These are phyloP conservation scores for Tritrichomonas foetus DNA, from an alignment of 208 protist genomes.

Conservation along the genomic window DNA sequence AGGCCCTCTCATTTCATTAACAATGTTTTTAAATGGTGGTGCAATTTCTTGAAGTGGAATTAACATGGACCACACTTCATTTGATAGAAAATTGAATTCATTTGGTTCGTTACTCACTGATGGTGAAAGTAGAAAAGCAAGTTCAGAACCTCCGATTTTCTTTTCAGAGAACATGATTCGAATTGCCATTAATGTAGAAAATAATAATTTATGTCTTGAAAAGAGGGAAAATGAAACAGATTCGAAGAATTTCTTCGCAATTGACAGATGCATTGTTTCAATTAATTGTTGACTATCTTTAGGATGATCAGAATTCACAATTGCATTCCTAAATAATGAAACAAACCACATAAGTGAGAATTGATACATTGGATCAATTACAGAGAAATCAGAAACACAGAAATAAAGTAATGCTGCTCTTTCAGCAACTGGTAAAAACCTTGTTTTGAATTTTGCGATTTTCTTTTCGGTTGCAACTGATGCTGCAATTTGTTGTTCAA, in stretches of 20 bases:
- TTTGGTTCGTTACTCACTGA: background rate
- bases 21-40: background rate
- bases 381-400: constrained; percentile 86
- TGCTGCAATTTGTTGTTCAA: constrained; percentile 77
- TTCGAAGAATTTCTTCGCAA: background rate
- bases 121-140: constrained; percentile 54
- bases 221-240: constrained; percentile 76
- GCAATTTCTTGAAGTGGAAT: background rate
- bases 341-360: constrained; percentile 96
- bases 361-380: constrained; percentile 97
- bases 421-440: constrained; percentile 82
- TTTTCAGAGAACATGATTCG: constrained; percentile 72
- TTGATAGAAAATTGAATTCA: constrained; percentile 74
- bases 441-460: constrained; percentile 76
- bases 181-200: constrained; percentile 94
- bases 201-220: constrained; percentile 94
- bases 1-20: background rate
- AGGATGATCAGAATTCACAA: background rate
- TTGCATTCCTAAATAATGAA: constrained; percentile 72
- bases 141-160: constrained; percentile 56
- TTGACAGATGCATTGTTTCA: background rate
- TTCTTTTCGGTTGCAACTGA: constrained; percentile 57
- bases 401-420: constrained; percentile 93
- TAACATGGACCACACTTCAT: constrained; percentile 88
- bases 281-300: background rate